These are phyloP conservation scores for Saccharomyces pastorianus DNA, from an alignment of 1,139 yeast genomes.

Conservation along the genomic window DNA sequence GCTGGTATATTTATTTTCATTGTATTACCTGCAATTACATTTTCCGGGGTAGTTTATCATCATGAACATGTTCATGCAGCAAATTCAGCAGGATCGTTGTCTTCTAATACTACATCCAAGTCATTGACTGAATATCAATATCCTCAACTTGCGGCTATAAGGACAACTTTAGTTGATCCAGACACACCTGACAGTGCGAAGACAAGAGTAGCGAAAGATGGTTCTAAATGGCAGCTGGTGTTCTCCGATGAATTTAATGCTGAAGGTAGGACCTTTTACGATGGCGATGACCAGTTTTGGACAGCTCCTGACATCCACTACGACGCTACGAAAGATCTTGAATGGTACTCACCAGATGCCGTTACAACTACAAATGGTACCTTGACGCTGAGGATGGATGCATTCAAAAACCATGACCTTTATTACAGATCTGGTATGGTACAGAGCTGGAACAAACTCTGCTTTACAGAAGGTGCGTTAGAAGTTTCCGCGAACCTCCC, in stretches of 20 bases:
- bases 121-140: slow-evolving; percentile 49
- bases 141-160: slow-evolving; percentile 51
- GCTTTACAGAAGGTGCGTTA: slow-evolving; percentile 68
- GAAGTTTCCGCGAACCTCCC: slow-evolving; percentile 69
- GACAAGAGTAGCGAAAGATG: slow-evolving; percentile 42
- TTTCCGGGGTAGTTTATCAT: slow-evolving; percentile 49
- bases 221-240: slow-evolving; percentile 60
- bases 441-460: slow-evolving; percentile 76
- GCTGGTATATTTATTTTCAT: slow-evolving; percentile 63
- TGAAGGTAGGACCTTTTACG: slow-evolving; percentile 75
- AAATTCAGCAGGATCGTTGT: slow-evolving; percentile 8
- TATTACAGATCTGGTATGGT: slow-evolving; percentile 79
- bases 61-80: slow-evolving; percentile 24
- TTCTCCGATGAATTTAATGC: slow-evolving; percentile 80
- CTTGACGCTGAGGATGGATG: slow-evolving; percentile 59
- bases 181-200: slow-evolving; percentile 62
- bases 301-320: slow-evolving; percentile 68
- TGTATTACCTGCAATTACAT: slow-evolving; percentile 66
- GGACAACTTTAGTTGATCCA: slow-evolving; percentile 60
- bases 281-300: slow-evolving; percentile 80
- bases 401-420: slow-evolving; percentile 60
- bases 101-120: slow-evolving; percentile 21
- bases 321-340: slow-evolving; percentile 73
- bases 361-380: slow-evolving; percentile 61
- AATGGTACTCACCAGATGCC: slow-evolving; percentile 88